Base-by-base conservation (phyloP, 768 basidiomycete species). In the Leccinellum luteum region DNA sequence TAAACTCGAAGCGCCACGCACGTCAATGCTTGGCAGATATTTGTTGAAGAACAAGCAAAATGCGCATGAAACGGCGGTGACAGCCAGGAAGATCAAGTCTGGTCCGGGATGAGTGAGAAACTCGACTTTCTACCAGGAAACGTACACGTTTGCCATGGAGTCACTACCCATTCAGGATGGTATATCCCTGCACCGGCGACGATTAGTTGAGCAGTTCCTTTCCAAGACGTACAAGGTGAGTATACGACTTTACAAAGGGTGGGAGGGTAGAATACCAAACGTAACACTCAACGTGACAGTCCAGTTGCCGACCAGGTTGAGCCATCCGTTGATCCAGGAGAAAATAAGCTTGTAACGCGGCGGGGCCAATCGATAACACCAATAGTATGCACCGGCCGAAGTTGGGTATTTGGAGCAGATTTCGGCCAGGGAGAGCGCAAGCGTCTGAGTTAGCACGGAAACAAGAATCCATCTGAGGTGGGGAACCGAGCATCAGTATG, bases 251-350 rank as follows among this genome's bases (percentile, higher is more conserved):
- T 38, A 28, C 8, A 10, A 13, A 32, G 15, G 19, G 19, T 44
- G 30, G n/a, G 31, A 34, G 0, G 2, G 21, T 30, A 1, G 31
- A 35, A 21, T 56, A 69, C 83, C 84, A 64, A 88, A 88, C 4
- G 81, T 84, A 6, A 85, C 85, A 10, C 85, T 85, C 35, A 87
- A 64, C n/a, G 83, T 80, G 56, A 84, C 77, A 0, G 82, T 87
- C 85, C 86, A 88, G 14, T 86, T 83, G 25, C 86, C 86, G 28
- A 85, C 84, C 63, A 86, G 74, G 2, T 82, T 84, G 17, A 87
- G 70, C 86, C 86, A 89, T 6, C 86, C 86, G 55, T 84, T 83
- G 48, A 87, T 81, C 82, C 86, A 88, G 15, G 82, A 84, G 3
- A 80, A 69, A 9, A 85, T 62, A 7, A 85, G 70, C 52, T 81